Conservation (phyloP, 2,329 filamentous ascomycete genomes). For the Trichoderma sp. region DNA sequence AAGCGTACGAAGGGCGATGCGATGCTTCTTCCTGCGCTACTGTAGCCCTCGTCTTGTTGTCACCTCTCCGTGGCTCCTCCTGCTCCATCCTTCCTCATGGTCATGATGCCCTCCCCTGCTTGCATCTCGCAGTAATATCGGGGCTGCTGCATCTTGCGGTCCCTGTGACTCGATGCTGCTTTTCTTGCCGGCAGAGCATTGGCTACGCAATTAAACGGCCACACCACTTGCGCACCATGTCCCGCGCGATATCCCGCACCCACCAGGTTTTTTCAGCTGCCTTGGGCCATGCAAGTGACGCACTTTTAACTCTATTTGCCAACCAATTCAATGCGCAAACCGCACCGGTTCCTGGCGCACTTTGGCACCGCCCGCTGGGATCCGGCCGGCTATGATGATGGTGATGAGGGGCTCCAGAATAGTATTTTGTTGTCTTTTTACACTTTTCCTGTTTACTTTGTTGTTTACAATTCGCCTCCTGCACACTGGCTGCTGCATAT, state of each 20-base stretch:
- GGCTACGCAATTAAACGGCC: slow-evolving; percentile 7
- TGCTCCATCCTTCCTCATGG: too few relatives aligned
- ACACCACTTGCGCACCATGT: slow-evolving; percentile 3
- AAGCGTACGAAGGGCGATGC: neutral
- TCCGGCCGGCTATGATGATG: neutral
- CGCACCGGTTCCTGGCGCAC: neutral
- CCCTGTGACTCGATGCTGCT: slow-evolving; percentile 11
- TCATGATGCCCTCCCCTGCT: neutral
- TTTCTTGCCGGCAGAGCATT: neutral
- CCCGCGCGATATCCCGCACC: slow-evolving; percentile 8
- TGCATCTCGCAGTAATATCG: slow-evolving; percentile 11
- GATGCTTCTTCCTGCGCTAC: neutral
- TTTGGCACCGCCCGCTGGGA: neutral
- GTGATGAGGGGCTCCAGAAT: neutral
- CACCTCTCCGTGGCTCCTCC: too few relatives aligned
- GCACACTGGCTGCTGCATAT: neutral
- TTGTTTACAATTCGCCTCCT: neutral
- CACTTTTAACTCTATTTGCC: slow-evolving; percentile 15
- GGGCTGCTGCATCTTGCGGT: slow-evolving; percentile 1
- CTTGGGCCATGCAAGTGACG: slow-evolving; percentile 12
- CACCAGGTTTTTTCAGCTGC: slow-evolving; percentile 16
- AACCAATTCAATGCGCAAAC: neutral
- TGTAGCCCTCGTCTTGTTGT: too few relatives aligned
- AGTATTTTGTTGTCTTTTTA: neutral
- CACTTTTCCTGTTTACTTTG: neutral